These are phyloP conservation scores for Calonectria pseudoturangicola DNA, from an alignment of 2,329 filamentous ascomycete genomes.

Conservation along the genomic window DNA sequence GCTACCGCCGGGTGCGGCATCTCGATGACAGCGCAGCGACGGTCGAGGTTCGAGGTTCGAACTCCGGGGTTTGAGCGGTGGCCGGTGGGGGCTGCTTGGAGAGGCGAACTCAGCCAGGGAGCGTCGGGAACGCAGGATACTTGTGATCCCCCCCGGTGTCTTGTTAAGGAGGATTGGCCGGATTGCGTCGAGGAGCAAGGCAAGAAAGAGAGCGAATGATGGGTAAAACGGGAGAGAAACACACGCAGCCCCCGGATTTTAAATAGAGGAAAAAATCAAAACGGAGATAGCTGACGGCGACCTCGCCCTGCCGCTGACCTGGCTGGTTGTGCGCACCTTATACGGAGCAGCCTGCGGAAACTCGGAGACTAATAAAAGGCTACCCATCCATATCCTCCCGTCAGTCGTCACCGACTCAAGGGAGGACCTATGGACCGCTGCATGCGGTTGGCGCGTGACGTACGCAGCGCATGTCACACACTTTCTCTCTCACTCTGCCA, in stretches of 20 bases:
- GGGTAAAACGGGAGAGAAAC: not conserved
- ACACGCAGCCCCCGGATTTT: not conserved
- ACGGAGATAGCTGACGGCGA: constrained; percentile 26
- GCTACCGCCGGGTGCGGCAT: constrained; percentile 34
- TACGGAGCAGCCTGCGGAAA: constrained; percentile 31
- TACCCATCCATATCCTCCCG: constrained; percentile 7
- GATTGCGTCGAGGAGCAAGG: not conserved
- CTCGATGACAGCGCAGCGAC: constrained; percentile 1
- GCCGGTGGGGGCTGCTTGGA: constrained; percentile 3
- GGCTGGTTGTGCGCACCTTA: constrained; percentile 33
- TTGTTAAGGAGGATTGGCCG: not conserved
- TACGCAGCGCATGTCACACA: constrained; percentile 35
- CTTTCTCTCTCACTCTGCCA: constrained; percentile 1
- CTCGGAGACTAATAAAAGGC: constrained; percentile 20
- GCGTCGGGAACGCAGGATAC: not conserved
- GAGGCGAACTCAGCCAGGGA: constrained; percentile 16
- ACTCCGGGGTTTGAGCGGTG: constrained; percentile 18
- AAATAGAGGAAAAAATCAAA: constrained; percentile 1
- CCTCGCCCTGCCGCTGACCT: constrained; percentile 26
- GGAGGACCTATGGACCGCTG: not conserved
- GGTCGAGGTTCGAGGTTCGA: constrained; percentile 22
- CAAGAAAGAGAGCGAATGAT: not conserved
- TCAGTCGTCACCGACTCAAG: constrained; percentile 8
- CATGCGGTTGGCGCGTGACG: constrained; percentile 36
- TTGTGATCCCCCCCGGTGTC: constrained; percentile 9